Evolutionary conservation across 192 early-diverging fungal genomes (phyloP).

Genomic region (Chytriomyces hyalinus): DNA sequence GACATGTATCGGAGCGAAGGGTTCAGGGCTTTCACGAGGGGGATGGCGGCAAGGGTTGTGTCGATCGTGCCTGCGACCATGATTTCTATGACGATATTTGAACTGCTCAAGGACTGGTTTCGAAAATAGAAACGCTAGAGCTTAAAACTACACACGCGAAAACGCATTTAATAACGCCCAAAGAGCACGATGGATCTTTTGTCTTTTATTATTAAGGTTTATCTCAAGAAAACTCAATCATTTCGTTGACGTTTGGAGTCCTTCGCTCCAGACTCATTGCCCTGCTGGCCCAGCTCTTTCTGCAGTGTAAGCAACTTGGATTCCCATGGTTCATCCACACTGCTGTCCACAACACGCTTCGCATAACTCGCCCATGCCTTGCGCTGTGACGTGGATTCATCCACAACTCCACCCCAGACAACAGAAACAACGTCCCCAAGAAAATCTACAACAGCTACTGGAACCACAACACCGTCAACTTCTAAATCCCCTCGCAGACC

Average conservation of each 20-base stretch:
- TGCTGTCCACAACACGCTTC: neutral
- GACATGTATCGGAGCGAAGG: constrained; percentile 55
- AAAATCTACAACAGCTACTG: neutral
- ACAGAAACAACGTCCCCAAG: neutral
- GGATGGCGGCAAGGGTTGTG: constrained; percentile 68
- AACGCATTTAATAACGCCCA: neutral
- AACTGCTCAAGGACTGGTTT: constrained; percentile 63
- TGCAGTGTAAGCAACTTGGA: neutral
- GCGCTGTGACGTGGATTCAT: neutral
- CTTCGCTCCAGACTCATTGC: neutral
- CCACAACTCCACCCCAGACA: neutral
- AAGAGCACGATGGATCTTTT: no score
- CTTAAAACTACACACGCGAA: neutral
- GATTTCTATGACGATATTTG: constrained; percentile 76
- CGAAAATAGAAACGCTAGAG: neutral
- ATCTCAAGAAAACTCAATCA: no score
- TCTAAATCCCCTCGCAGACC: neutral
- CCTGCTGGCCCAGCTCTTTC: neutral
- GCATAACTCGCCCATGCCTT: neutral
- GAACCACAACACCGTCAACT: neutral
- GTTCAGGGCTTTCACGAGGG: constrained; percentile 65
- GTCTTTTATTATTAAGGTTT: no score
- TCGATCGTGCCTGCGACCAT: constrained; percentile 74
- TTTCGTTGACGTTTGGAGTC: neutral
- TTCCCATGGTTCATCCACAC: neutral